Evolutionary conservation across 208 protist genomes (phyloP), one percentile per base, ranked within the genome.

Genomic region (Trypanosoma congolense): DNA sequence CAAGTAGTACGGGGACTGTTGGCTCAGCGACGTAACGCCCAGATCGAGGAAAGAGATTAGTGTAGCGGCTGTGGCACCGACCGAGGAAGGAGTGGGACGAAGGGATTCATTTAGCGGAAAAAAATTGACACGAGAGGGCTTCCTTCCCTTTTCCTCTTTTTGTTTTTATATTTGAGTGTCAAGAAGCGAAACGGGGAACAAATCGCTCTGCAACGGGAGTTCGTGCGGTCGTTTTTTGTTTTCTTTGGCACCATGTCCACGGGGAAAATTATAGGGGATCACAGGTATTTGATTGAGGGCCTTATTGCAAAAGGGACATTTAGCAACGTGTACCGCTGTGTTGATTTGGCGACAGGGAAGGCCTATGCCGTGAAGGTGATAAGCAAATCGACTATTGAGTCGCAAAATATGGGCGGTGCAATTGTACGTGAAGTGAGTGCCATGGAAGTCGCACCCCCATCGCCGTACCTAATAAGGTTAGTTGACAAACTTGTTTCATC

Each of bases 271-370:
- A 43, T 89, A 38, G 76, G 73, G 0, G 73, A 81, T 29, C 59
- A 65, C 44, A 69, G 67, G 54, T 93, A 93, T 51, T 71, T 68
- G 30, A 69, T 93, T 38, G 77, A 75, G 1, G 61, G 62, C 38
- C 45, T 53, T 1, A 67, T 93, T 26, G 82, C 80, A 5, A 76
- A 72, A 5, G 87, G 87, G 25, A 82, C 80, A 28, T 93, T 93
- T 57, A 91, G 83, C 57, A 77, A 61, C 1, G 87, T 93, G n/a
- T 90, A 90, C 64, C 73, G 65, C 35, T 93, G 83, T 63, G 65
- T 60, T 2, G 57, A 80, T 18, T 41, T 82, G 16, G 44, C 35
- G 3, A 75, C 75, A 2, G 62, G 64, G 21, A 46, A 56, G 48
- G 58, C 36, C 10, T 81, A 87, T 41, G 87, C 87, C 9, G 70